Conservation (phyloP, 441 rosid genomes). For the Hura crepitans region DNA sequence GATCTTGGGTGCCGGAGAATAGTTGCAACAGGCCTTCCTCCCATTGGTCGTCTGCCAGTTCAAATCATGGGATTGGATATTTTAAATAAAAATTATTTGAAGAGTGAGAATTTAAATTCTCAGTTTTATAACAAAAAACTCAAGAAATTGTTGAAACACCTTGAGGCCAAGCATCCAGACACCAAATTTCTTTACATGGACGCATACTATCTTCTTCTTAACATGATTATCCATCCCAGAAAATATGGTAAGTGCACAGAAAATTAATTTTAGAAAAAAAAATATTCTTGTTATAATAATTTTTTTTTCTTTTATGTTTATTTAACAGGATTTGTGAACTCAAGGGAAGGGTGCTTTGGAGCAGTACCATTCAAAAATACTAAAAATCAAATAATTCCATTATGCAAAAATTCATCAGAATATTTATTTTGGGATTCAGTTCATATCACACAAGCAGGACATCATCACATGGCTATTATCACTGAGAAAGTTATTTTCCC, state of each 20-base stretch:
- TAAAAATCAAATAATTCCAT: too few relatives aligned
- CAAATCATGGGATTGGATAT: neutral
- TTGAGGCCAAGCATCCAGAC: slow-evolving; percentile 23
- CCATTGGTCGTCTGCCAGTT: neutral
- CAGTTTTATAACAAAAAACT: slow-evolving; percentile 38
- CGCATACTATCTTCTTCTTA: slow-evolving; percentile 35
- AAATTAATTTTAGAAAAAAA: neutral
- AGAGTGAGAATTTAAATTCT: slow-evolving; percentile 36
- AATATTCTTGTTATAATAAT: neutral
- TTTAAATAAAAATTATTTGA: slow-evolving; percentile 19
- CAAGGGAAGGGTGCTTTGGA: slow-evolving; percentile 4
- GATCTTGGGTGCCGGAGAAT: neutral
- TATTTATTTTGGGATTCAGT: slow-evolving; percentile 46
- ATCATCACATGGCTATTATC: slow-evolving; percentile 24
- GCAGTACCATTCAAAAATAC: neutral
- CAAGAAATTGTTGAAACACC: slow-evolving; percentile 15
- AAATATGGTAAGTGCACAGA: slow-evolving; percentile 37
- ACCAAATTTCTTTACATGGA: slow-evolving; percentile 35
- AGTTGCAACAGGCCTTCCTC: neutral
- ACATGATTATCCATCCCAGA: slow-evolving; percentile 40
- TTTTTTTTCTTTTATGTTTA: neutral
- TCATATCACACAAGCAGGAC: slow-evolving; percentile 42
- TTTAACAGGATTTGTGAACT: slow-evolving; percentile 32
- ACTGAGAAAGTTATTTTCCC: neutral
- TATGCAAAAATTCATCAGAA: neutral